phyloP scores from a whole-genome alignment of 176 grass and related monocot genomes.

The Canna indica region DNA sequence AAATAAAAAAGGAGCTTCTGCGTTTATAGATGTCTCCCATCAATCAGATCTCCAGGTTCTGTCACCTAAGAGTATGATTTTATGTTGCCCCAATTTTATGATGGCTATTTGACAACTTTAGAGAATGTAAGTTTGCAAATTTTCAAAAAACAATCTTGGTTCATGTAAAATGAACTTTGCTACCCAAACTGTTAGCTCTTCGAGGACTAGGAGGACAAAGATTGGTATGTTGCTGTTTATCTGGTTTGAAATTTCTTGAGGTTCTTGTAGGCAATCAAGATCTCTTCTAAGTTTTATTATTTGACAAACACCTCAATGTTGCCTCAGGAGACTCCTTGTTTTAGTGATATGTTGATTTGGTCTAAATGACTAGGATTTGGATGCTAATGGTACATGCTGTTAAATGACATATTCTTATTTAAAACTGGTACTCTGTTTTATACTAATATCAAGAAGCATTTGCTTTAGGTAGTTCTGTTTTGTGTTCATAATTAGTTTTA shows the following conservation, averaged over 20 bases:
- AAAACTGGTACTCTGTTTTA: background rate
- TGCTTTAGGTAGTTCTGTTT: background rate
- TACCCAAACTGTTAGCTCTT: background rate
- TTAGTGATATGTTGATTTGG: background rate
- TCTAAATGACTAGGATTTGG: background rate
- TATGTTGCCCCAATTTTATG: background rate
- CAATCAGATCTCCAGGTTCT: background rate
- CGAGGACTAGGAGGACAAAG: background rate
- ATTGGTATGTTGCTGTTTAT: background rate
- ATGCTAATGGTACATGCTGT: background rate
- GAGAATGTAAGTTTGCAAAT: background rate
- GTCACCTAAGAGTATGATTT: background rate
- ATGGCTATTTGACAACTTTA: background rate
- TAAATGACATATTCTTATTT: background rate
- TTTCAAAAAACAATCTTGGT: background rate
- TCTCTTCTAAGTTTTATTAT: background rate
- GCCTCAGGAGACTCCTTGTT: background rate
- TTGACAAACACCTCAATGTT: too few species aligned
- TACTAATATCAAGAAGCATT: background rate
- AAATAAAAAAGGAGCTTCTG: background rate
- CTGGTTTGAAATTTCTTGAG: background rate
- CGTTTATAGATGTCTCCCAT: background rate
- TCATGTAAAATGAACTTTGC: background rate
- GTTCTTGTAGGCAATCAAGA: background rate
- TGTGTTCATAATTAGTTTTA: background rate